Evolutionary conservation across 2,329 filamentous ascomycete species (phyloP).

Genomic region (Ascochyta pisi): DNA sequence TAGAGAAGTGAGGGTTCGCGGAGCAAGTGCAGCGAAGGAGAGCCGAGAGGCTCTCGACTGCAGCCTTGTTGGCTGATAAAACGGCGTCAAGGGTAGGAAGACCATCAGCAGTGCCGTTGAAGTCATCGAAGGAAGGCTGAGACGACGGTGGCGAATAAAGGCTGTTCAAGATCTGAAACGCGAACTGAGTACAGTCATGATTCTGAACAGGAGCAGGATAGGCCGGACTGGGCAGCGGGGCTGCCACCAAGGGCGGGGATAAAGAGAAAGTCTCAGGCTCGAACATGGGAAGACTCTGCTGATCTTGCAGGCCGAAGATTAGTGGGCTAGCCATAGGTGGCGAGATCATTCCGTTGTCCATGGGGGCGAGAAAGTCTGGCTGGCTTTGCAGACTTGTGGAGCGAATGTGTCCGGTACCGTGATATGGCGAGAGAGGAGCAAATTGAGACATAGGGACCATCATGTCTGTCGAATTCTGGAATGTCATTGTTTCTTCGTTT

Average conservation of each 20-base stretch:
- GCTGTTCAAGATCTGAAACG: slow-evolving; percentile 45
- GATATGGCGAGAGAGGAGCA: slow-evolving; percentile 27
- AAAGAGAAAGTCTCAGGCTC: slow-evolving; percentile 10
- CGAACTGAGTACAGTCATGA: slow-evolving; percentile 47
- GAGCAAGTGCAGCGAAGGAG: slow-evolving; percentile 46
- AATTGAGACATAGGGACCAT: slow-evolving; percentile 39
- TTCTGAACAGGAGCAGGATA: slow-evolving; percentile 27
- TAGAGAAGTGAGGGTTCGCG: slow-evolving; percentile 47
- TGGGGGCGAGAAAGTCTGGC: slow-evolving; percentile 38
- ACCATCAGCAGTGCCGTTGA: slow-evolving; percentile 31
- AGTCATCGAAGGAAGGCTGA: slow-evolving; percentile 34
- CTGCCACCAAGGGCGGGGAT: slow-evolving; percentile 22
- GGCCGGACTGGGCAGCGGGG: slow-evolving; percentile 41
- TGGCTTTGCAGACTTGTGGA: slow-evolving; percentile 42
- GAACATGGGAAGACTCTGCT: slow-evolving; percentile 28
- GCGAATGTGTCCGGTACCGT: slow-evolving; percentile 31
- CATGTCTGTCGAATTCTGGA: slow-evolving; percentile 35
- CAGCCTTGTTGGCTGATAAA: slow-evolving; percentile 42
- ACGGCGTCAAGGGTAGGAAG: slow-evolving; percentile 43
- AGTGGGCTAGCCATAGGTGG: slow-evolving; percentile 35
- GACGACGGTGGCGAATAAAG: slow-evolving; percentile 40
- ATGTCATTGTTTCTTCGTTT: slow-evolving; percentile 43
- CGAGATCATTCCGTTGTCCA: slow-evolving; percentile 31
- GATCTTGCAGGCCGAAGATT: slow-evolving; percentile 35
- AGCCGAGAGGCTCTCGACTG: slow-evolving; percentile 43